These are phyloP conservation scores for Firmiana major DNA, from an alignment of 345 rosid genomes.

Conservation along the genomic window DNA sequence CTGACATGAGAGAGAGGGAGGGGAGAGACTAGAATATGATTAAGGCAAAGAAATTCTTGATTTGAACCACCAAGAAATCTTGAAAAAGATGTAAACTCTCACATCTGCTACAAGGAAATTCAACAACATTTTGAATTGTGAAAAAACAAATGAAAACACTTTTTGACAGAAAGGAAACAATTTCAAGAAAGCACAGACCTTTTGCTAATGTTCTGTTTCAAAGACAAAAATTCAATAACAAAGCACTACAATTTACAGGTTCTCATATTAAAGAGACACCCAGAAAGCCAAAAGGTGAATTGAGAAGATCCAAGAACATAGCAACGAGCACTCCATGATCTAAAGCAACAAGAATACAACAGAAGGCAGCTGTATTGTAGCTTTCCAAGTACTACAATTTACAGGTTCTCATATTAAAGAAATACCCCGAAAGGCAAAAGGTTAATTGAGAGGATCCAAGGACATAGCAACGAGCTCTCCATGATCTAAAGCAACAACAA, in stretches of 20 bases:
- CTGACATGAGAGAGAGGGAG: neutral
- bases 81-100: neutral
- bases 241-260: neutral
- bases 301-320: constrained; percentile 11
- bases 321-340: constrained; percentile 47
- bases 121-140: neutral
- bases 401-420: neutral
- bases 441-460: neutral
- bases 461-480: constrained; percentile 40
- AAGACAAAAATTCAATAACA: neutral
- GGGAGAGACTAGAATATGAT: neutral
- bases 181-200: constrained; percentile 1
- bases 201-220: neutral
- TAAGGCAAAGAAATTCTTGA: neutral
- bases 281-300: constrained; percentile 11
- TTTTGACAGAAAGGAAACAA: neutral
- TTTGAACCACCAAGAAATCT: neutral
- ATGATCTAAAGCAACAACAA: constrained; percentile 44
- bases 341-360: constrained; percentile 37
- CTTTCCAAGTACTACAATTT: neutral
- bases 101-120: neutral
- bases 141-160: neutral
- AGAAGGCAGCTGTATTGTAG: constrained; percentile 50
- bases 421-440: constrained; percentile 11
- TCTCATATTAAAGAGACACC: neutral